phyloP scores from a whole-genome alignment of 441 rosid species.

The Populus hybrid region DNA sequence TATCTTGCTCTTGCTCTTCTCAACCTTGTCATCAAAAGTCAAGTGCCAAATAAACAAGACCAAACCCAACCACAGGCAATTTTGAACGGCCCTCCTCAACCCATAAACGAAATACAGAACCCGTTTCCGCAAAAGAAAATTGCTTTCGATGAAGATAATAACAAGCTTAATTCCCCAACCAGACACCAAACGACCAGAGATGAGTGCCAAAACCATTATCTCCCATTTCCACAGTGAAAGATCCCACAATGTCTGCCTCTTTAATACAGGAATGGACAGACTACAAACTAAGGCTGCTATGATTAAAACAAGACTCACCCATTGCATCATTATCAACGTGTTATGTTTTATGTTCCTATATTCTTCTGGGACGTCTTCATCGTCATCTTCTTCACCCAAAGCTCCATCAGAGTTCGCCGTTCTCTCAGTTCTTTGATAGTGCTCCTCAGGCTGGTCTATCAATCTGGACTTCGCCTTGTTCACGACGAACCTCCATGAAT shows the following conservation, averaged over 20 bases:
- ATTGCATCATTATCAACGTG: slow-evolving; percentile 26
- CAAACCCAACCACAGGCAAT: slow-evolving; percentile 58
- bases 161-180: slow-evolving; percentile 53
- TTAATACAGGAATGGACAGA: slow-evolving; percentile 33
- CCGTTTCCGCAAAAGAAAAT: slow-evolving; percentile 46
- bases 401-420: slow-evolving; percentile 7
- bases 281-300: slow-evolving; percentile 35
- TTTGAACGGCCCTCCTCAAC: slow-evolving; percentile 57
- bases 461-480: slow-evolving; percentile 35
- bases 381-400: slow-evolving; percentile 20
- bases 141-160: slow-evolving; percentile 47
- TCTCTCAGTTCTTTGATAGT: slow-evolving; percentile 11
- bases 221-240: slow-evolving; percentile 70
- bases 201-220: slow-evolving; percentile 43
- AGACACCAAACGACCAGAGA: slow-evolving; percentile 51
- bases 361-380: slow-evolving; percentile 33
- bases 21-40: slow-evolving; percentile 33
- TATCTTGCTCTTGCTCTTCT: slow-evolving; percentile 28
- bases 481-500: slow-evolving; percentile 30
- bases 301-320: slow-evolving; percentile 27
- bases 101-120: slow-evolving; percentile 75
- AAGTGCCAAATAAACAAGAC: slow-evolving; percentile 50
- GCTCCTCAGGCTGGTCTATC: slow-evolving; percentile 34
- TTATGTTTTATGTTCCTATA: slow-evolving; percentile 20
- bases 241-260: slow-evolving; percentile 37